Evolutionary conservation across 2,329 filamentous ascomycete genomes (phyloP), one percentile per base, ranked within the genome.

Genomic region (Sarocladium strictum): DNA sequence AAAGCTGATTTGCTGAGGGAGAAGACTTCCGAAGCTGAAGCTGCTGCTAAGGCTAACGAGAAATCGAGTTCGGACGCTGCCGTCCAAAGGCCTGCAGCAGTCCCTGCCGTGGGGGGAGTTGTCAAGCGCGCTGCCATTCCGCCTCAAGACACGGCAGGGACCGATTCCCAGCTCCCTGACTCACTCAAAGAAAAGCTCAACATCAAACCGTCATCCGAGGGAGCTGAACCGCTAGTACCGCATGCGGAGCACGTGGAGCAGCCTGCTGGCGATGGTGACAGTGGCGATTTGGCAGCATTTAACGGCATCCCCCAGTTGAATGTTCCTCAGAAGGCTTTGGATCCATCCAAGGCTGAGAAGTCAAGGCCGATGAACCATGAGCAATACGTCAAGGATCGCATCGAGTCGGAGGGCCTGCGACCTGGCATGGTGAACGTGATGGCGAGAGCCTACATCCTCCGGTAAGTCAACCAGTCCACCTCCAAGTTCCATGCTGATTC

Each of bases 391-490:
- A 60, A 70, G 51, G 56, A 67, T 2, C 72, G 68, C 23, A 72
- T 86, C 29, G 58, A 70, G 54, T 66, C 61, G 10, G 71, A 77
- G 29, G 64, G 64, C 2, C 62, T 85, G 1, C 77, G 77, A 3
- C 70, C 73, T 1, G 82, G 83, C 6, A 84, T 79, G 58, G 68
- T 72, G 7, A 61, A 62, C 24, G 69, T 86, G 23, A 61, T 61
- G 10, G 70, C 69, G 54, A 67, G 63, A 51, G 70, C 72, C n/a
- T 87, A 87, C 59, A 83, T 86, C 57, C 75, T 87, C 32, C 74
- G 83, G 83, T 85, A 75, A 66, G 76, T 62, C 45, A 19, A 58
- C 59, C 21, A n/a, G n/a, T n/a, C 43, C 56, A 5, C 56, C 59
- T 51, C 57, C 50, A 54, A 55, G 17, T 15, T 33, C 4, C 9